Evolutionary conservation across 2,329 filamentous ascomycete species (phyloP).

Genomic region (Cercospora janseana): DNA sequence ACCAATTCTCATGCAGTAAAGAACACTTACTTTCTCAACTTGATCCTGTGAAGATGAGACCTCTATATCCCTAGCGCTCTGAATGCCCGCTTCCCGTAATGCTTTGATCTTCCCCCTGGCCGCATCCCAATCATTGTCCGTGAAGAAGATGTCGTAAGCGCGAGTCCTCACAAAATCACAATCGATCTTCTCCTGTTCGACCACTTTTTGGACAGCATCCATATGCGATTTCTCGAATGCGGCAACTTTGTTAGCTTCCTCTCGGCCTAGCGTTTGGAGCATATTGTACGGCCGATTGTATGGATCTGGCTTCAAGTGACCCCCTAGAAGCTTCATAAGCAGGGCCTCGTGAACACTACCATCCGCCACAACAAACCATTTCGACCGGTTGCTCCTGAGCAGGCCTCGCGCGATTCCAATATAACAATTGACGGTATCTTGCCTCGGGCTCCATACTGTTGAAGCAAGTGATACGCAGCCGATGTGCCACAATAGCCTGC

Average conservation of each 20-base stretch:
- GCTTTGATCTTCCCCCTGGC: too few relatives aligned
- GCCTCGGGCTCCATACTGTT: slow-evolving; percentile 1
- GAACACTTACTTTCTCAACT: too few relatives aligned
- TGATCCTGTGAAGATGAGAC: too few relatives aligned
- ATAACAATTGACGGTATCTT: slow-evolving; percentile 21
- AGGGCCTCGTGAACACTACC: neutral
- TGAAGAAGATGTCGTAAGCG: slow-evolving; percentile 41
- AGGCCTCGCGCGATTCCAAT: slow-evolving; percentile 27
- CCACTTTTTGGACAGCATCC: slow-evolving; percentile 27
- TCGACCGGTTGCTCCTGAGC: slow-evolving; percentile 27
- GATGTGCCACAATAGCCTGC: slow-evolving; percentile 25
- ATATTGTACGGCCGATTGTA: slow-evolving; percentile 12
- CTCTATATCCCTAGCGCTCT: too few relatives aligned
- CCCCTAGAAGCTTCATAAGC: neutral
- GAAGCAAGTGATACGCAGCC: slow-evolving; percentile 22
- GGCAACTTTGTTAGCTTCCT: slow-evolving; percentile 26
- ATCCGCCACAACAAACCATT: slow-evolving; percentile 18
- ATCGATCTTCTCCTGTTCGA: slow-evolving; percentile 41
- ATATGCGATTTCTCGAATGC: slow-evolving; percentile 4
- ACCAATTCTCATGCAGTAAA: slow-evolving; percentile 1
- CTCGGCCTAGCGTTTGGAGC: slow-evolving; percentile 21
- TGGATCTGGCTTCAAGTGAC: slow-evolving; percentile 19
- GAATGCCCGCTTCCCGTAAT: too few relatives aligned
- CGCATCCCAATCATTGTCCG: too few relatives aligned
- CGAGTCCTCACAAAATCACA: slow-evolving; percentile 47